Evolutionary conservation across 768 basidiomycete genomes (phyloP).

Genomic region (Imleria badia): DNA sequence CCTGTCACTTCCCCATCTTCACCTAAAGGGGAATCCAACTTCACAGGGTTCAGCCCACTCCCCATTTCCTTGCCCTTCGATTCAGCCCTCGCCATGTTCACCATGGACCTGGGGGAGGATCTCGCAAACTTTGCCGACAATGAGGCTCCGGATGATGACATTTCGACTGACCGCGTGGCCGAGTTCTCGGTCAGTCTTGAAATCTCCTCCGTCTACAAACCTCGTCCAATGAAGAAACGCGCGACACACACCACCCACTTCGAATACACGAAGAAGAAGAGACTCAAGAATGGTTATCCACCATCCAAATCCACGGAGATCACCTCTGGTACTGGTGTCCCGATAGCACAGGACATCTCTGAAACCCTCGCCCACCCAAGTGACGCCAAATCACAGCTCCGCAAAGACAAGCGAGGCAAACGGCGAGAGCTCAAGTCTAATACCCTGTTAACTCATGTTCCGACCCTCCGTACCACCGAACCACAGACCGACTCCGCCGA

Average conservation of each 20-base stretch:
- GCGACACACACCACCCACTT: conserved; percentile 26
- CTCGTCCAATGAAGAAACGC: conserved; percentile 58
- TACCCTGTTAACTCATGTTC: conserved; percentile 20
- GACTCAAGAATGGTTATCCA: conserved; percentile 29
- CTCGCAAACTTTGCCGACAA: conserved; percentile 31
- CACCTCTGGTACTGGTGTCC: not conserved
- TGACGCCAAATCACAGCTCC: conserved; percentile 35
- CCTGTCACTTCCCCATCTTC: conserved; percentile 10
- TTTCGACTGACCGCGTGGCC: not conserved
- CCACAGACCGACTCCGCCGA: not conserved
- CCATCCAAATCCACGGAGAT: conserved; percentile 1
- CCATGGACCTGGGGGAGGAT: conserved; percentile 49
- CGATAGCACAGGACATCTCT: not conserved
- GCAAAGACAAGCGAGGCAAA: conserved; percentile 50
- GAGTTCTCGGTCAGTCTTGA: conserved; percentile 55
- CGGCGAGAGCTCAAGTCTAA: conserved; percentile 46
- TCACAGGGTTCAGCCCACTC: not conserved
- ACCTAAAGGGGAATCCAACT: not conserved
- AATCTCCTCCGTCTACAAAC: conserved; percentile 72
- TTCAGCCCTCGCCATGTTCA: conserved; percentile 37
- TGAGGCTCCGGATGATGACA: conserved; percentile 10
- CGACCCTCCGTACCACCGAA: not conserved
- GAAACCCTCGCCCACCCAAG: conserved; percentile 2
- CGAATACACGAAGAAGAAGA: conserved; percentile 15
- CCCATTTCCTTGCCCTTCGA: conserved; percentile 26